phyloP scores from a whole-genome alignment of 2,329 filamentous ascomycete species.

The Teratosphaeria gauchensis region DNA sequence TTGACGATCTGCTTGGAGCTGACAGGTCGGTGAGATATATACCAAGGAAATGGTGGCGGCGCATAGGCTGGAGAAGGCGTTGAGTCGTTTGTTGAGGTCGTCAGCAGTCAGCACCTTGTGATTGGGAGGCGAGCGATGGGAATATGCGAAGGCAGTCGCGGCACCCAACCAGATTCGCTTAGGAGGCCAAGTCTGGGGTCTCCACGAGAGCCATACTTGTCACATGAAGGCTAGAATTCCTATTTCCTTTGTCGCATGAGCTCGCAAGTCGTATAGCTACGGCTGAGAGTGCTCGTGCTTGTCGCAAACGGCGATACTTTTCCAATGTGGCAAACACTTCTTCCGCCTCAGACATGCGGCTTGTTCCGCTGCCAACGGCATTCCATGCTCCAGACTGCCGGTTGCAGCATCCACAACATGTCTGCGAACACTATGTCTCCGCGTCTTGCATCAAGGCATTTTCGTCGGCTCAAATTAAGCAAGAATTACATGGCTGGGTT shows the following conservation, averaged over 20 bases:
- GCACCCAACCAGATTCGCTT: background rate
- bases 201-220: background rate
- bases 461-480: background rate
- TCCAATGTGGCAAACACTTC: background rate
- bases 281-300: background rate
- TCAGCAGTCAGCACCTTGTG: background rate
- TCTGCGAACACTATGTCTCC: background rate
- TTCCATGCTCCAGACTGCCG: constrained; percentile 4
- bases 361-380: constrained; percentile 1
- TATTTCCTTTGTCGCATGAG: background rate
- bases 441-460: background rate
- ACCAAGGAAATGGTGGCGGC: constrained; percentile 7
- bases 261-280: background rate
- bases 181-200: background rate
- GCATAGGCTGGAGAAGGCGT: constrained; percentile 4
- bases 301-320: background rate
- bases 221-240: background rate
- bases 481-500: background rate
- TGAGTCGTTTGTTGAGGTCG: background rate
- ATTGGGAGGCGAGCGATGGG: background rate
- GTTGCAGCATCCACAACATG: constrained; percentile 1
- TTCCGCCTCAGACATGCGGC: background rate
- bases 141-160: background rate
- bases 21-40: background rate
- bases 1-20: background rate